phyloP scores from a whole-genome alignment of 139 green algal genomes.

The Auxenochlorella pyrenoidosa region DNA sequence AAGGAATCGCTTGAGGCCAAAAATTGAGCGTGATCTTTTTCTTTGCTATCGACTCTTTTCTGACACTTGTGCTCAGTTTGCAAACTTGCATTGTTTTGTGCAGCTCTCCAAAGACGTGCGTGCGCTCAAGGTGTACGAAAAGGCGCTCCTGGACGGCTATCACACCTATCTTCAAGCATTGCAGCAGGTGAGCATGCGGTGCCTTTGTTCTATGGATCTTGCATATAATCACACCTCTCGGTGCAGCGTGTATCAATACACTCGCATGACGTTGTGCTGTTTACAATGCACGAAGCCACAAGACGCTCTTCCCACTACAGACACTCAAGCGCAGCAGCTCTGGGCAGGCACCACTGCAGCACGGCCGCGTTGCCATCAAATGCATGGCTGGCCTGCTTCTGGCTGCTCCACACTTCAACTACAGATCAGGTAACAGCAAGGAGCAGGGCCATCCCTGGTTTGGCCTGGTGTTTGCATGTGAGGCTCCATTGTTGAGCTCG shows the following conservation, averaged over 20 bases:
- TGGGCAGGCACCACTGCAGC: constrained; percentile 21
- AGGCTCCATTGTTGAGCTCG: neutral
- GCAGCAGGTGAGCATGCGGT: constrained; percentile 48
- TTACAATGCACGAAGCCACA: too few species aligned
- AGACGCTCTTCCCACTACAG: neutral
- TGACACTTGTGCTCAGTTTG: neutral
- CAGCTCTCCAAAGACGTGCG: constrained; percentile 81
- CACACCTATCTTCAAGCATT: constrained; percentile 83
- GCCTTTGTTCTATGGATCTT: neutral
- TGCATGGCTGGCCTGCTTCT: constrained; percentile 83
- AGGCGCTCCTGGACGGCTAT: constrained; percentile 81
- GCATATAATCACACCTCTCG: too few species aligned
- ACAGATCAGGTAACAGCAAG: constrained; percentile 39
- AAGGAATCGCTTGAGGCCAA: neutral
- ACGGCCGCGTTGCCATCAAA: constrained; percentile 66
- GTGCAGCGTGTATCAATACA: too few species aligned
- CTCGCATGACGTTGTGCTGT: too few species aligned
- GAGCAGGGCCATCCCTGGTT: too few species aligned
- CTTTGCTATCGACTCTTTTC: too few species aligned
- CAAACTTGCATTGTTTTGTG: neutral
- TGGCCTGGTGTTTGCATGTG: too few species aligned
- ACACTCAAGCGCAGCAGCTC: constrained; percentile 3
- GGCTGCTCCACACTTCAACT: constrained; percentile 90
- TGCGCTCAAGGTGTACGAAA: constrained; percentile 81
- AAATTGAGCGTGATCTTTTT: neutral